Evolutionary conservation across 2,329 filamentous ascomycete species (phyloP).

Genomic region (Lecanoromycetidae sp.): DNA sequence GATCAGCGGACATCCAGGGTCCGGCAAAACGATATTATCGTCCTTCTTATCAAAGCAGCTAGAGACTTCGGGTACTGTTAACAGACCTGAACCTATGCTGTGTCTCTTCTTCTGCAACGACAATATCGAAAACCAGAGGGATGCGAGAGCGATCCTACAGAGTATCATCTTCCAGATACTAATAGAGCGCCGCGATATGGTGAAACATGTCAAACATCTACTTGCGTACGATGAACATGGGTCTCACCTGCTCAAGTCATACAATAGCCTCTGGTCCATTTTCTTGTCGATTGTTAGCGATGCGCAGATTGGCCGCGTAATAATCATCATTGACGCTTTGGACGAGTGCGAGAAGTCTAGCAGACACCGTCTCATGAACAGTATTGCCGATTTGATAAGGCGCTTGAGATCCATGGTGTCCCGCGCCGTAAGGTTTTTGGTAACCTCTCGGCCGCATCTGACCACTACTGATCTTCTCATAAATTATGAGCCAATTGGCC

Average conservation of each 20-base stretch:
- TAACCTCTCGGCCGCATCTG: conserved; percentile 22
- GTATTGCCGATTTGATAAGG: conserved; percentile 20
- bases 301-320: conserved; percentile 12
- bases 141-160: conserved; percentile 26
- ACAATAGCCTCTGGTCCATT: conserved; percentile 19
- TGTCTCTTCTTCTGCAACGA: conserved; percentile 9
- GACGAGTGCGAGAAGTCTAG: conserved; percentile 23
- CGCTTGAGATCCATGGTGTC: conserved; percentile 6
- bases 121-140: conserved; percentile 22
- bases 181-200: conserved; percentile 14
- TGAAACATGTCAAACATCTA: conserved; percentile 24
- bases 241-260: conserved; percentile 12
- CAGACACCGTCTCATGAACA: conserved; percentile 21
- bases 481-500: conserved; percentile 19
- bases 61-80: background rate
- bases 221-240: conserved; percentile 28
- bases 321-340: conserved; percentile 23
- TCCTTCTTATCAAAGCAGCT: conserved; percentile 6
- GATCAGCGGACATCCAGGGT: conserved; percentile 22
- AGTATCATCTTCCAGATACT: conserved; percentile 25
- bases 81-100: background rate
- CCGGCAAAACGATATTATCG: conserved; percentile 11
- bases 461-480: conserved; percentile 27
- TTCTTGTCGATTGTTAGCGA: conserved; percentile 18
- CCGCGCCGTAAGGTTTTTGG: background rate